These are phyloP conservation scores for Ophiostoma australiae DNA, from an alignment of 2,329 filamentous ascomycete genomes.

Conservation along the genomic window DNA sequence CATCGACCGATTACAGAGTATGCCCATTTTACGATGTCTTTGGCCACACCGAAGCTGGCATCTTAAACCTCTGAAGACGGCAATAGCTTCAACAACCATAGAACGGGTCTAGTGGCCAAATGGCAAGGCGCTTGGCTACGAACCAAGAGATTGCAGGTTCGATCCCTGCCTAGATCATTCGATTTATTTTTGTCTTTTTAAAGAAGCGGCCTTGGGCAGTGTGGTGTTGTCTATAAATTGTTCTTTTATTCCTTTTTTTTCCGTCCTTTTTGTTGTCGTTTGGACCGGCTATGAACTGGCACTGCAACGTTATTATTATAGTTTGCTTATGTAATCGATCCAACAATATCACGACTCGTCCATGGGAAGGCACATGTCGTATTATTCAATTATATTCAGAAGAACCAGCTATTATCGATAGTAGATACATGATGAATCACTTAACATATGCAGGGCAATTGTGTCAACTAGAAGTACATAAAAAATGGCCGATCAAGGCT, in stretches of 20 bases:
- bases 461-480: neutral
- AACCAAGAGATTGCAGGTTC: conserved; percentile 39
- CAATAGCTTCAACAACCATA: neutral
- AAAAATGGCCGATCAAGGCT: neutral
- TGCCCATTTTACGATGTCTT: neutral
- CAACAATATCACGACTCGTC: neutral
- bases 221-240: no score
- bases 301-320: neutral
- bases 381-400: no score
- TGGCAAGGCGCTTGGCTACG: conserved; percentile 39
- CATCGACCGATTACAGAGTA: no score
- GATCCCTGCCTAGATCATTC: conserved; percentile 34
- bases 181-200: conserved; percentile 4
- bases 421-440: neutral
- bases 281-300: neutral
- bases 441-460: neutral
- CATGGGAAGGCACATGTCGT: no score
- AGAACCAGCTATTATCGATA: neutral
- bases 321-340: neutral
- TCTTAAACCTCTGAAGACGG: neutral
- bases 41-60: neutral
- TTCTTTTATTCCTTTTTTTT: neutral
- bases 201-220: no score
- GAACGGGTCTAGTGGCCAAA: conserved; percentile 31
- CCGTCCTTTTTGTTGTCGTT: neutral